These are phyloP conservation scores for Nothophaeocryptopus gaeumannii DNA, from an alignment of 2,329 filamentous ascomycete species.

Conservation along the genomic window DNA sequence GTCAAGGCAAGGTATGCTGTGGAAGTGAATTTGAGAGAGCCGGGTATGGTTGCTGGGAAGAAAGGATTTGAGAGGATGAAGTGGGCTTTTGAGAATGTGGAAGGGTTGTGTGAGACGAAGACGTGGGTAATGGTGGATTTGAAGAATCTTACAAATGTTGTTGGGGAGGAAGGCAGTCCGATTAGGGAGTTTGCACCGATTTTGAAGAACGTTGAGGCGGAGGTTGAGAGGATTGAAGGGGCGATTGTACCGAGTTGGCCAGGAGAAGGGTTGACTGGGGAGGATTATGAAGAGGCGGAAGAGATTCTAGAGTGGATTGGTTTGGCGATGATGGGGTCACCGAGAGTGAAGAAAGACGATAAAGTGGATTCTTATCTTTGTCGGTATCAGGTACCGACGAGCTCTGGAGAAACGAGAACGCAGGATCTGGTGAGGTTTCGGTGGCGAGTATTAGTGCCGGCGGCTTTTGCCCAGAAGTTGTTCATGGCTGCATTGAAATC, in stretches of 20 bases:
- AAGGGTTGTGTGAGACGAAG: slow-evolving; percentile 56
- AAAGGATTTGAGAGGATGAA: slow-evolving; percentile 75
- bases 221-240: slow-evolving; percentile 25
- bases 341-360: slow-evolving; percentile 59
- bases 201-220: slow-evolving; percentile 28
- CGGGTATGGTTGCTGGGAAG: slow-evolving; percentile 78
- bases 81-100: slow-evolving; percentile 74
- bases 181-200: slow-evolving; percentile 35
- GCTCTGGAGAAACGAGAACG: slow-evolving; percentile 5
- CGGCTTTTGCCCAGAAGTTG: slow-evolving; percentile 33
- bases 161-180: slow-evolving; percentile 8
- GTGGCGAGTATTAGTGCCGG: slow-evolving; percentile 46
- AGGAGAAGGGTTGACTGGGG: slow-evolving; percentile 34
- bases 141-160: slow-evolving; percentile 4
- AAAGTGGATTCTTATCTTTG: slow-evolving; percentile 66
- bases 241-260: slow-evolving; percentile 34
- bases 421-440: slow-evolving; percentile 37
- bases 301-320: slow-evolving; percentile 74
- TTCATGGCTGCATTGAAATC: slow-evolving; percentile 30
- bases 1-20: slow-evolving; percentile 72
- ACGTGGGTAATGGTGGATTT: slow-evolving; percentile 78
- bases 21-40: slow-evolving; percentile 68
- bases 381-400: slow-evolving; percentile 59
- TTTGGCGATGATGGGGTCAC: slow-evolving; percentile 63
- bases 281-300: slow-evolving; percentile 61